phyloP scores from a whole-genome alignment of 768 basidiomycete genomes.

The Kwoniella sp. region DNA sequence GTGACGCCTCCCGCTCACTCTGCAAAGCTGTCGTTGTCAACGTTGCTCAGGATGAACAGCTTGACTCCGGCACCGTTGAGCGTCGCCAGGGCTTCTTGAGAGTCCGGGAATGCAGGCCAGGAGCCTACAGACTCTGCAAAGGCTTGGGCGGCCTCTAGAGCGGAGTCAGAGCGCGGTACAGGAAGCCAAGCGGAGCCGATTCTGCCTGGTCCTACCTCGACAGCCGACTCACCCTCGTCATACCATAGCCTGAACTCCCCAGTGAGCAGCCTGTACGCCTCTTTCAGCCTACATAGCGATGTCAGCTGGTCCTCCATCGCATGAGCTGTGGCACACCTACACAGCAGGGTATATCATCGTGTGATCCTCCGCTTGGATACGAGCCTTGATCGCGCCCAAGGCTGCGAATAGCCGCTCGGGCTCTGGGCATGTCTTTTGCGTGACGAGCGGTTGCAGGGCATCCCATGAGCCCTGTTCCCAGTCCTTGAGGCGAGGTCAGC shows the following conservation, averaged over 20 bases:
- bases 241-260: constrained; percentile 15
- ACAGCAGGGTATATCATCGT: constrained; percentile 27
- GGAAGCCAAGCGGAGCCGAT: neutral
- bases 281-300: constrained; percentile 9
- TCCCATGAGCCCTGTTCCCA: constrained; percentile 26
- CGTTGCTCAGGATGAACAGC: constrained; percentile 26
- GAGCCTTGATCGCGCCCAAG: constrained; percentile 8
- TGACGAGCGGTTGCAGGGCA: constrained; percentile 16
- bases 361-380: constrained; percentile 20
- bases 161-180: neutral
- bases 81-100: constrained; percentile 8
- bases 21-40: constrained; percentile 23
- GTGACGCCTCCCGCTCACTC: constrained; percentile 4
- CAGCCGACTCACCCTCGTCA: constrained; percentile 17
- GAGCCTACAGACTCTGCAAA: constrained; percentile 15
- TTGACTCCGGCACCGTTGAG: constrained; percentile 15
- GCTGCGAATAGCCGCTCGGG: constrained; percentile 6
- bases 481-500: constrained; percentile 5
- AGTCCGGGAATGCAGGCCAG: constrained; percentile 31
- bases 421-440: constrained; percentile 26
- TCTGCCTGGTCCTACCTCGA: too few relatives aligned
- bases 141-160: constrained; percentile 16
- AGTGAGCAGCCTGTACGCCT: constrained; percentile 9
- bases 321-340: constrained; percentile 7
- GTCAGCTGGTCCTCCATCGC: neutral